Base-by-base conservation (phyloP, 163 green algal genomes). In the Scenedesmus sp. region DNA sequence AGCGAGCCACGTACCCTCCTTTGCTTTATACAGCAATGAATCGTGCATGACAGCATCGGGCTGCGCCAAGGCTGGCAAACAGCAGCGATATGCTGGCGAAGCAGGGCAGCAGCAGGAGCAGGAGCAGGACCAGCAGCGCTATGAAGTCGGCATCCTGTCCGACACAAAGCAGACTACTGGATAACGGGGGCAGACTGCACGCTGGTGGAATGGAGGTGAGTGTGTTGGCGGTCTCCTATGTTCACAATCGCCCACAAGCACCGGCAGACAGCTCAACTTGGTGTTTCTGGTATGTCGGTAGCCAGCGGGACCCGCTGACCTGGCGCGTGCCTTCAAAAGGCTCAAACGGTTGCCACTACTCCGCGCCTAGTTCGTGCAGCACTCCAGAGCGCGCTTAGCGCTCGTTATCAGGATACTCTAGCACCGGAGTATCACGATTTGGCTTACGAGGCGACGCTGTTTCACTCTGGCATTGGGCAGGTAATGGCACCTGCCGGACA, bases 1-100 rank as follows among this genome's bases (percentile, higher is more conserved):
- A 79, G 70, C 70, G 66, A 76, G 16, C 70, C 23, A 52, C 70
- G 70, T 79, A 52, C 7, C 4, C 23, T 52, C 23, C 15, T 52
- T 52, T 52, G 23, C 70, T 6, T n/a, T 26, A 4, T 52, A 15
- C 3, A 15, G 2, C 23, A 46, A 52, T 79, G 70, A 46, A 52
- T 79, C 23, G 23, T 79, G 70, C 70, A 79, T 79, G 70, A 79
- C 5, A 52, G 70, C 70, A 15, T 10, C 13, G 70, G 46, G 70
- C 70, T 6, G 5, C 23, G 23, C 23, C 70, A 52, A 52, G 70
- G 70, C 70, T 79, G 2, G 70, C 70, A 79, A 79, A 52, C 70
- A 79, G 70, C 70, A 79, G 70, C 70, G 70, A 79, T 79, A 79
- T 79, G 70, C 70, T 79, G 70, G 20, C 70, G 70, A 79, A 79